Percentiles rank a stretch among this genome's conserved stretches.
These are phyloP conservation scores for Penicillium sp. DNA, from an alignment of 2,329 filamentous ascomycete species.

Conservation along the genomic window DNA sequence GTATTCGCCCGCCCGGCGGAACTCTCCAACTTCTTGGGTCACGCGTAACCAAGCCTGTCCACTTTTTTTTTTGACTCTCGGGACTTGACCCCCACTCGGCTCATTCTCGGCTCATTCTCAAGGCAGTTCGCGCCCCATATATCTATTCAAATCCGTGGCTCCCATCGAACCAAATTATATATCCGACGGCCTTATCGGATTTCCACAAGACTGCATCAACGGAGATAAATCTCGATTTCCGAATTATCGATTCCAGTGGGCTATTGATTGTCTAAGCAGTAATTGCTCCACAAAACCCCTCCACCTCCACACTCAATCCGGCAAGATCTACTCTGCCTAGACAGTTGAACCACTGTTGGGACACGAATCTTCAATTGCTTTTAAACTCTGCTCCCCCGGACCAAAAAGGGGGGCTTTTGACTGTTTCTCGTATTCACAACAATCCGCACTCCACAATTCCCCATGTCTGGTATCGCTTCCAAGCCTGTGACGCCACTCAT, in stretches of 20 bases:
- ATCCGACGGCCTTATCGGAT: not conserved
- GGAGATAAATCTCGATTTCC: constrained; percentile 8
- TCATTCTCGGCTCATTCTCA: constrained; percentile 7
- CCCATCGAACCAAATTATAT: not conserved
- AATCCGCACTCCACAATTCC: not conserved
- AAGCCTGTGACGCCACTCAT: constrained; percentile 39
- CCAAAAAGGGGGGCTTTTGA: not conserved
- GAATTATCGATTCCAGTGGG: not conserved
- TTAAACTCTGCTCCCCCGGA: not conserved
- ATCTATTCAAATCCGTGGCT: not conserved
- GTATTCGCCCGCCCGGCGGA: not conserved
- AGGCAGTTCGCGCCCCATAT: constrained; percentile 6
- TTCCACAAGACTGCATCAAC: not conserved
- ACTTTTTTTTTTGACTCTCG: not conserved
- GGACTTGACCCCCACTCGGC: constrained; percentile 16
- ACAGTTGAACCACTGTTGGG: not conserved
- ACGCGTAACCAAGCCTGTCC: not conserved
- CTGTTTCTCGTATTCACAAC: not conserved
- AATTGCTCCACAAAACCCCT: not conserved
- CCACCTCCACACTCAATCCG: constrained; percentile 1
- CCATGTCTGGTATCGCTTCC: constrained; percentile 5
- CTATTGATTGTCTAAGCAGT: not conserved
- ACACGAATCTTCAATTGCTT: not conserved
- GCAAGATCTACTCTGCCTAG: constrained; percentile 10
- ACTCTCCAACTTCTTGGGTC: not conserved